These are phyloP conservation scores for Phytophthora palmivora DNA, from an alignment of 352 stramenopile genomes.

Conservation along the genomic window DNA sequence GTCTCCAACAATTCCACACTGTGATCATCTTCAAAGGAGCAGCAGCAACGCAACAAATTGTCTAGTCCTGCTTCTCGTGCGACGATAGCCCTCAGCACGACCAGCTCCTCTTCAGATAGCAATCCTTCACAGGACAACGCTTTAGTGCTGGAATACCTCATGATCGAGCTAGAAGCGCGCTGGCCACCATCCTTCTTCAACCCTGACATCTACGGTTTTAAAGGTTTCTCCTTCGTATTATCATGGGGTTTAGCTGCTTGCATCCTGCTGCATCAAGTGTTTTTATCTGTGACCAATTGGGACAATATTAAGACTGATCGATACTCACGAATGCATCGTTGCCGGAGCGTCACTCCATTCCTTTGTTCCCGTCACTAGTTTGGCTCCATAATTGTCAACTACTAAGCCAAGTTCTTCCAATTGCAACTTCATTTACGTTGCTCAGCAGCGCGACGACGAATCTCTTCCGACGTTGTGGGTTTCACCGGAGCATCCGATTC, in stretches of 20 bases:
- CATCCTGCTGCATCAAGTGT: conserved; percentile 14
- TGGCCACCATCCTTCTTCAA: too few species aligned
- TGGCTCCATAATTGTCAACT: conserved; percentile 7
- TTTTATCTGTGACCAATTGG: conserved; percentile 14
- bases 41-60: conserved; percentile 54
- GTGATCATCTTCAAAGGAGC: conserved; percentile 52
- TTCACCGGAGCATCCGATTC: conserved; percentile 37
- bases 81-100: too few species aligned
- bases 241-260: conserved; percentile 3
- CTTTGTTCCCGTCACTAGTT: conserved; percentile 7
- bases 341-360: too few species aligned
- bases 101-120: too few species aligned
- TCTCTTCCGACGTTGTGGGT: too few species aligned
- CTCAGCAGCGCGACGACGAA: conserved; percentile 62
- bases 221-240: neutral
- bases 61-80: too few species aligned
- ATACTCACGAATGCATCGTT: too few species aligned
- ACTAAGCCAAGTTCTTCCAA: neutral
- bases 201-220: conserved; percentile 34
- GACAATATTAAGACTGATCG: neutral
- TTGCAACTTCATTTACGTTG: conserved; percentile 50
- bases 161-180: too few species aligned
- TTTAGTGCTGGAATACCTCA: too few species aligned
- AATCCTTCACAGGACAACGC: too few species aligned
- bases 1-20: conserved; percentile 53